Percentiles rank a stretch among this genome's conserved stretches.
phyloP scores from a whole-genome alignment of 345 rosid species.

The Pugionium dolabratum region DNA sequence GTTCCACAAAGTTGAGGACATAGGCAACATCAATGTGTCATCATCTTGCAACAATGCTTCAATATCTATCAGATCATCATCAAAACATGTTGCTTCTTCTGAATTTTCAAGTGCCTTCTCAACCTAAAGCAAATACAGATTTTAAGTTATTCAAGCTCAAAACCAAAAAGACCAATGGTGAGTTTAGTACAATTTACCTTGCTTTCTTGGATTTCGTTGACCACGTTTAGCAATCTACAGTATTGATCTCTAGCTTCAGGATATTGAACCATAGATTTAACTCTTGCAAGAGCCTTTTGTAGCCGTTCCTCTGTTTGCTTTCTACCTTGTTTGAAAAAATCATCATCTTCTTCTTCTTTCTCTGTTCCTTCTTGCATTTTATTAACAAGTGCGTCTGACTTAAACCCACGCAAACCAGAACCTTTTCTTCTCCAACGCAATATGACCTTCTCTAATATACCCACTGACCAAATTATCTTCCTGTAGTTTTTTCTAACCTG shows the following conservation, averaged over 20 bases:
- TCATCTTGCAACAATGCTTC: conserved; percentile 51
- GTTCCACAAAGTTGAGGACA: conserved; percentile 41
- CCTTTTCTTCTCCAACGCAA: conserved; percentile 88
- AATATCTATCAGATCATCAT: conserved; percentile 57
- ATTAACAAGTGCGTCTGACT: conserved; percentile 54
- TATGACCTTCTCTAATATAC: conserved; percentile 84
- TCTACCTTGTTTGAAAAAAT: conserved; percentile 82
- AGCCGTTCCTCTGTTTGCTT: conserved; percentile 86
- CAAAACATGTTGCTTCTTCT: conserved; percentile 49
- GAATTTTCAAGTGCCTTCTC: conserved; percentile 41
- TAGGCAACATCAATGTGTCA: conserved; percentile 51
- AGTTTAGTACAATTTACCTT: conserved; percentile 48
- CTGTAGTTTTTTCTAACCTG: conserved; percentile 79
- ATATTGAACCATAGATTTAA: conserved; percentile 86
- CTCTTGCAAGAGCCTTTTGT: conserved; percentile 78
- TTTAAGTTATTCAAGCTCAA: too few species aligned
- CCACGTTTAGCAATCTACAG: conserved; percentile 71
- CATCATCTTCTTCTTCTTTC: conserved; percentile 80
- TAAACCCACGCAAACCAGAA: conserved; percentile 87
- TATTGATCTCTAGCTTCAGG: conserved; percentile 95
- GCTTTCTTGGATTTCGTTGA: conserved; percentile 68
- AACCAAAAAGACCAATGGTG: neutral
- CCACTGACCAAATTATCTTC: conserved; percentile 87
- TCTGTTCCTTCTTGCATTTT: conserved; percentile 45
- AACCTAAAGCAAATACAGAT: conserved; percentile 34